Evolutionary conservation across 805 yeast genomes (phyloP).

Genomic region (Sugiyamaella chiloensis): DNA sequence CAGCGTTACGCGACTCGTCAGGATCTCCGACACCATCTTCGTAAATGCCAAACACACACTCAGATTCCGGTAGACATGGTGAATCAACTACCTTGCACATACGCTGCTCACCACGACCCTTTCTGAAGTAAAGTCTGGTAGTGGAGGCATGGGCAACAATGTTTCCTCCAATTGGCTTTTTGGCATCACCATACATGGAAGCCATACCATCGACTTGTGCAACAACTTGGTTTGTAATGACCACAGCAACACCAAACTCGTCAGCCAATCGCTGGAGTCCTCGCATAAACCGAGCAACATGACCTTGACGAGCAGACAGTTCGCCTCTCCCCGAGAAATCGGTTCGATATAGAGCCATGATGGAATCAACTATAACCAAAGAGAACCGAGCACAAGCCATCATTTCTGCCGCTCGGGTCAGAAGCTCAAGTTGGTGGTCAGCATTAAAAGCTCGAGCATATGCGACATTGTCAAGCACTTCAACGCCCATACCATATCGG

Average conservation of each 20-base stretch:
- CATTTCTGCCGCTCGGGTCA: constrained; percentile 90
- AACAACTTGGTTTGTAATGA: constrained; percentile 93
- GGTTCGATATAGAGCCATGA: constrained; percentile 94
- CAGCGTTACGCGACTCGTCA: constrained; percentile 46
- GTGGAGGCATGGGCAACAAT: constrained; percentile 97
- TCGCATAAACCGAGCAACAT: constrained; percentile 90
- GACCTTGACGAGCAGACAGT: constrained; percentile 89
- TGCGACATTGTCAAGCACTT: constrained; percentile 94
- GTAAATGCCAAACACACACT: constrained; percentile 90
- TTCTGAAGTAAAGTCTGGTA: constrained; percentile 83
- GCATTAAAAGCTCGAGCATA: constrained; percentile 97
- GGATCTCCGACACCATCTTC: constrained; percentile 98
- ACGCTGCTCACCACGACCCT: constrained; percentile 90
- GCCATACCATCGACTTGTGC: constrained; percentile 92
- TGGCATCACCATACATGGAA: constrained; percentile 84
- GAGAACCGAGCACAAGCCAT: constrained; percentile 94
- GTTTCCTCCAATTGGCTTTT: constrained; percentile 97
- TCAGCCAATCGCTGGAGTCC: constrained; percentile 90
- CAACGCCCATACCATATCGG: constrained; percentile 88
- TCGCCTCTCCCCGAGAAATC: constrained; percentile 96
- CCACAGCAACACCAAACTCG: constrained; percentile 96
- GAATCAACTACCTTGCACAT: constrained; percentile 93
- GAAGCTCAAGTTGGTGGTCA: constrained; percentile 85
- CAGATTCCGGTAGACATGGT: constrained; percentile 94
- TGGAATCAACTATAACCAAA: constrained; percentile 88